A percentile compares a stretch with the other conserved stretches of the same genome.
phyloP scores from a whole-genome alignment of 2,329 filamentous ascomycete species.

The Tolypocladium nubicola region DNA sequence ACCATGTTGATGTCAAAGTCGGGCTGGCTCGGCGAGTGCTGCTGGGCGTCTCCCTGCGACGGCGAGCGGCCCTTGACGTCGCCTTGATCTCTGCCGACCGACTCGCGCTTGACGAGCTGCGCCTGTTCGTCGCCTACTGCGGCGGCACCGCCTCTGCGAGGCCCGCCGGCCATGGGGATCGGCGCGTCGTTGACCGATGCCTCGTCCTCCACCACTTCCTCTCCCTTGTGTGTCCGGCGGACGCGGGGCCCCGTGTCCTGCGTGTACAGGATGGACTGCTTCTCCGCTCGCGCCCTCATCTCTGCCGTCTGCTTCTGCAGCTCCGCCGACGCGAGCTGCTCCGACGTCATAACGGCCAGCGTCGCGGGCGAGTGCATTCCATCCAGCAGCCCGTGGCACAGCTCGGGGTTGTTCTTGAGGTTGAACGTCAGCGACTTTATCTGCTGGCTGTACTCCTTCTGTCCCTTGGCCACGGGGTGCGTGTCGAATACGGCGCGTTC shows the following conservation, averaged over 20 bases:
- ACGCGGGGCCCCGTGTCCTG: constrained; percentile 63
- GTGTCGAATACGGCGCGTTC: constrained; percentile 59
- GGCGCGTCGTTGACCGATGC: constrained; percentile 28
- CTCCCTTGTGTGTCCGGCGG: constrained; percentile 86
- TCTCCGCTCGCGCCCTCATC: constrained; percentile 68
- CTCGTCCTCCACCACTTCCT: constrained; percentile 78
- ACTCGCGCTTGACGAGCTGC: constrained; percentile 24
- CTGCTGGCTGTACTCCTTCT: constrained; percentile 47
- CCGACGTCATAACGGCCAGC: constrained; percentile 77
- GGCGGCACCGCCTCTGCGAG: constrained; percentile 4
- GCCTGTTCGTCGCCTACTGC: constrained; percentile 4
- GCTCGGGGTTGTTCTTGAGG: constrained; percentile 74
- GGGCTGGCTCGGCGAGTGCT: constrained; percentile 41
- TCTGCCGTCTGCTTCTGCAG: constrained; percentile 67
- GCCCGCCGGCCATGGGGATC: constrained; percentile 13
- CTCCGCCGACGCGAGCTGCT: constrained; percentile 88
- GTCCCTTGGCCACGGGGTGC: constrained; percentile 33
- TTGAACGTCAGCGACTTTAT: constrained; percentile 74
- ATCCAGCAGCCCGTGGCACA: constrained; percentile 66
- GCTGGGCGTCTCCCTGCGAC: constrained; percentile 31
- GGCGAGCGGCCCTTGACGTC: constrained; percentile 22
- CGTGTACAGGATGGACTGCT: constrained; percentile 74
- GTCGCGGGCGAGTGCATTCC: constrained; percentile 61
- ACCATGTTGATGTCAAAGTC: constrained; percentile 81
- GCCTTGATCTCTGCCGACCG: constrained; percentile 15